Evolutionary conservation across 306 rosid species (phyloP), one percentile per base, ranked within the genome.

Genomic region (Vachellia collinsii): DNA sequence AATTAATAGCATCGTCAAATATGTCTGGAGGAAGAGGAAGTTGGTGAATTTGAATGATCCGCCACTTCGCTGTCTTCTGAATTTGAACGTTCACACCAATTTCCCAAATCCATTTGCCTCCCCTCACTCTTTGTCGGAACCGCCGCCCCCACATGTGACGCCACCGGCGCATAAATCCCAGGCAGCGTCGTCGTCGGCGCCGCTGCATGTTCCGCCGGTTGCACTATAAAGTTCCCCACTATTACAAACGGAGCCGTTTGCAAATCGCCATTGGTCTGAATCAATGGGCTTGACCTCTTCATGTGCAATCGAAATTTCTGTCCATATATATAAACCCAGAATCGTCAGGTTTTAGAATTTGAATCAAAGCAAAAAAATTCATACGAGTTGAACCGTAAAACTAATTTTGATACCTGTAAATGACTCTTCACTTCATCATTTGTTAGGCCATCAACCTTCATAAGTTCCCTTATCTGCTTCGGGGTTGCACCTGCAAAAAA

Each of bases 341-440:
- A 59, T 8, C 12, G 3, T 59, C 16, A 22, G 19, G 54, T 11
- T 8, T 41, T 22, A 78, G 78, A 29, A 56, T 44, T 29, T 17
- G 16, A 39, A 38, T n/a, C 19, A 68, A 20, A 2, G 4, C 3
- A 19, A 4, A 10, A n/a, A 6, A 22, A 47, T 65, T 65, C 5
- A 65, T 8, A 37, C n/a, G 7, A 58, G 2, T 29, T 29, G 34
- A 29, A 29, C 34, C 34, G 1, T 29, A 29, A 29, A 29, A 29
- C 34, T 29, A 29, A 29, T 29, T 29, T 29, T 29, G 1, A 67
- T 80, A 94, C 99, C 97, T 95, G 99, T 51, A 95, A 88, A 89
- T 95, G 99, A 89, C 99, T 95, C 85, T 95, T 95, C 67, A 95
- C 99, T 88, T 95, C 99, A 77, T 93, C 99, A 62, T 95, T 95